Percentiles rank a stretch among this genome's conserved stretches.
These are phyloP conservation scores for Colletotrichum cordylinicola DNA, from an alignment of 2,329 filamentous ascomycete species.

Conservation along the genomic window DNA sequence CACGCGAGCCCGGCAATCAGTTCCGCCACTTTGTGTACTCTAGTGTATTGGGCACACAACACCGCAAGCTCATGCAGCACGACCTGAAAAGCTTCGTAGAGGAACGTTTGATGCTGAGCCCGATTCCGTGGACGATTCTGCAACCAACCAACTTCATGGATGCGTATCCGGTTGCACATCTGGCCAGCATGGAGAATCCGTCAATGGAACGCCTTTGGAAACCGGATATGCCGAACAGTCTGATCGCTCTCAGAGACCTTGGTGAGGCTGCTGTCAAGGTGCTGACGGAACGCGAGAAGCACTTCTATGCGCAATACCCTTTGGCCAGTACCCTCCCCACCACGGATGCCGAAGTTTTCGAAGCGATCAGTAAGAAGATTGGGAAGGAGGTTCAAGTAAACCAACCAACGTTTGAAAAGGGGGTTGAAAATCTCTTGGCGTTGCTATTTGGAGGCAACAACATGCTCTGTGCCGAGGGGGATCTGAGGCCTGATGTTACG, in stretches of 20 bases:
- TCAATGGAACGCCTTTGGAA: background rate
- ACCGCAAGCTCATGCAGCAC: constrained; percentile 1
- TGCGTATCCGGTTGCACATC: background rate
- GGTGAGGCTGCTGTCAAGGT: background rate
- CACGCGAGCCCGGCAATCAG: background rate
- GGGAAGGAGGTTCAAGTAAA: background rate
- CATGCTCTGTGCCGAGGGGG: background rate
- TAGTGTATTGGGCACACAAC: background rate
- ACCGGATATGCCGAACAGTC: background rate
- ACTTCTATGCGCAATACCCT: background rate
- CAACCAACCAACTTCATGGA: constrained; percentile 1
- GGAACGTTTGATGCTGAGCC: background rate
- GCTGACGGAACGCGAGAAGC: background rate
- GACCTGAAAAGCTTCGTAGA: background rate
- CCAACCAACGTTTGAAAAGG: background rate
- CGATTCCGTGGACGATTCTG: background rate
- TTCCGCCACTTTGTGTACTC: background rate
- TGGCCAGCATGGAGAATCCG: background rate
- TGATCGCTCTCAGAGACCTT: background rate
- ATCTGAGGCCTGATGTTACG: background rate
- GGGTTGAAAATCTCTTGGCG: background rate
- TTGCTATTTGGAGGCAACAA: background rate
- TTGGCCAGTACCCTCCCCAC: background rate
- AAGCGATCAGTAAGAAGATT: background rate
- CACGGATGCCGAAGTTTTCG: background rate